Percentiles rank a stretch among this genome's conserved stretches.
Evolutionary conservation across 371 early-diverging fungal species (phyloP).

Genomic region (Mucor saturninus): DNA sequence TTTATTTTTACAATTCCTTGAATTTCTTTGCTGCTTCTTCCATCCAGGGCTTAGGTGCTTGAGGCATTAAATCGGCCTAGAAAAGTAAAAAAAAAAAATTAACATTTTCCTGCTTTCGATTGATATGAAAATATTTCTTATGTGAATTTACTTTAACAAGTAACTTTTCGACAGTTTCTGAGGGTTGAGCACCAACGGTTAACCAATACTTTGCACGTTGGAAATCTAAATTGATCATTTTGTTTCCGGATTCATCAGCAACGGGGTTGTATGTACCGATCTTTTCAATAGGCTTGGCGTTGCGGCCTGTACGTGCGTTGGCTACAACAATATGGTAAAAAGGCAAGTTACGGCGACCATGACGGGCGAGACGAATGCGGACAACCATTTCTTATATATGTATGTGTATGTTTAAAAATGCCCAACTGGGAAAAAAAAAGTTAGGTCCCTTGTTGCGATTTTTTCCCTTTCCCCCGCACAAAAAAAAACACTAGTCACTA

Average conservation of each 20-base stretch:
- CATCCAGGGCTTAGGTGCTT: constrained; percentile 65
- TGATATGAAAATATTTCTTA: not conserved
- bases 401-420: not conserved
- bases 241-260: constrained; percentile 75
- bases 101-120: not conserved
- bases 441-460: constrained; percentile 26
- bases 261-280: constrained; percentile 93
- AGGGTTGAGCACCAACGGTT: constrained; percentile 93
- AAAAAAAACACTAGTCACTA: not conserved
- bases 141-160: constrained; percentile 78
- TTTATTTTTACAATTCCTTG: constrained; percentile 14
- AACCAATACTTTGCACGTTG: constrained; percentile 97
- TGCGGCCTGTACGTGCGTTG: constrained; percentile 80
- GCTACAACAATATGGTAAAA: constrained; percentile 94
- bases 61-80: constrained; percentile 66
- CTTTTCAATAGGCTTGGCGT: constrained; percentile 89
- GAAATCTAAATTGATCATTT: constrained; percentile 85
- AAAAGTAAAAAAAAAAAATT: not conserved
- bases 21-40: constrained; percentile 49
- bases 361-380: constrained; percentile 87
- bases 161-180: constrained; percentile 85
- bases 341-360: constrained; percentile 88
- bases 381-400: constrained; percentile 43
- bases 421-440: constrained; percentile 3
- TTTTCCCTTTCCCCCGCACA: constrained; percentile 13